Evolutionary conservation across 371 early-diverging fungal genomes (phyloP).

Genomic region (Apophysomyces ossiformis): DNA sequence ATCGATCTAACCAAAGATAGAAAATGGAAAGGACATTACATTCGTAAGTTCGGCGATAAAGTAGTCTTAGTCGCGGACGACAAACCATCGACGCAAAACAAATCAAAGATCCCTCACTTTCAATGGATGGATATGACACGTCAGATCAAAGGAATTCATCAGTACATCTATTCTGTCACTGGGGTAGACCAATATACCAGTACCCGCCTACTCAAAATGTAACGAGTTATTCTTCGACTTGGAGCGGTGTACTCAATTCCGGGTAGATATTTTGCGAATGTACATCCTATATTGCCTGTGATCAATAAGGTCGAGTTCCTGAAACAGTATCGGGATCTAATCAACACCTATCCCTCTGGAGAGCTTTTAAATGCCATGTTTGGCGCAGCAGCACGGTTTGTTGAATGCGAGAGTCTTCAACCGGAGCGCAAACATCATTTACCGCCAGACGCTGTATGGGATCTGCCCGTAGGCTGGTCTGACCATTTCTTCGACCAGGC

Average conservation of each 20-base stretch:
- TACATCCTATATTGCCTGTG: slow-evolving; percentile 52
- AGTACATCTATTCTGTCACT: slow-evolving; percentile 42
- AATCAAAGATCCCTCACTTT: slow-evolving; percentile 13
- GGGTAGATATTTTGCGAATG: slow-evolving; percentile 48
- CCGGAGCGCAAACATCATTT: slow-evolving; percentile 17
- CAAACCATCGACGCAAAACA: slow-evolving; percentile 8
- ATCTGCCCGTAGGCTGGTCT: slow-evolving; percentile 49
- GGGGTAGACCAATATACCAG: slow-evolving; percentile 47
- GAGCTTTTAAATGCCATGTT: slow-evolving; percentile 54
- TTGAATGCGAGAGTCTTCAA: slow-evolving; percentile 39
- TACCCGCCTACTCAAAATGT: slow-evolving; percentile 46
- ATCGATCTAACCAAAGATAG: slow-evolving; percentile 28
- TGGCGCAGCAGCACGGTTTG: slow-evolving; percentile 53
- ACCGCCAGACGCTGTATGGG: slow-evolving; percentile 44
- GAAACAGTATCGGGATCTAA: slow-evolving; percentile 45
- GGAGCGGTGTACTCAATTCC: neutral
- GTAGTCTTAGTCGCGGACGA: slow-evolving; percentile 39
- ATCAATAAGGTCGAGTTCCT: slow-evolving; percentile 48
- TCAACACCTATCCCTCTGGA: slow-evolving; percentile 39
- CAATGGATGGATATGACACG: slow-evolving; percentile 7
- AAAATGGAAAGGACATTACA: slow-evolving; percentile 40
- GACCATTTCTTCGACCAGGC: slow-evolving; percentile 53
- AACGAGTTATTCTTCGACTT: neutral
- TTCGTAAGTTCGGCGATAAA: slow-evolving; percentile 46
- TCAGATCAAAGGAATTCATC: slow-evolving; percentile 28